A percentile compares a stretch with the other conserved stretches of the same genome.
Evolutionary conservation across 768 basidiomycete species (phyloP).

Genomic region (Tylopilus vinaceipallidus): DNA sequence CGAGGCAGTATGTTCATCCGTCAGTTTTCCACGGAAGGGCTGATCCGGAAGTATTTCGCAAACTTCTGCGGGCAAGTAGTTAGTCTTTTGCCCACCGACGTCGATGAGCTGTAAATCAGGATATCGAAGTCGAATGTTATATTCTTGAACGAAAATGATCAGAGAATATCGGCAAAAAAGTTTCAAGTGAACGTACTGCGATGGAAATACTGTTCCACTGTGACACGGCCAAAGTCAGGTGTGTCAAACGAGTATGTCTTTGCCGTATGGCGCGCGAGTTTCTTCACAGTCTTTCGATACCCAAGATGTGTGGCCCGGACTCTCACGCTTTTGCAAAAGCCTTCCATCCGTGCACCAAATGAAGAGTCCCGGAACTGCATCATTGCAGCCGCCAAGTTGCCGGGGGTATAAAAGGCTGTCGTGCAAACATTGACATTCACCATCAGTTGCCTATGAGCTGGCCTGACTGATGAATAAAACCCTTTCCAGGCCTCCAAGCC

Average conservation of each 20-base stretch:
- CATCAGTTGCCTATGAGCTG: constrained; percentile 45
- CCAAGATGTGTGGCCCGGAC: constrained; percentile 67
- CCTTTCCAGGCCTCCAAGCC: constrained; percentile 62
- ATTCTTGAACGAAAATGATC: constrained; percentile 36
- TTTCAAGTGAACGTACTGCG: constrained; percentile 36
- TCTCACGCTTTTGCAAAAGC: constrained; percentile 65
- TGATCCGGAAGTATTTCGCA: constrained; percentile 46
- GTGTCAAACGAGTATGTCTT: constrained; percentile 40
- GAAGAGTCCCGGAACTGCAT: constrained; percentile 43
- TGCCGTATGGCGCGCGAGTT: constrained; percentile 41
- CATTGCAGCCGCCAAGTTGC: constrained; percentile 45
- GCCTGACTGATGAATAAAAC: constrained; percentile 42
- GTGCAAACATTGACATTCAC: constrained; percentile 55
- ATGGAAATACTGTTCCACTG: constrained; percentile 47
- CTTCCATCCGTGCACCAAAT: constrained; percentile 57
- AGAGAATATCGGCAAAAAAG: neutral
- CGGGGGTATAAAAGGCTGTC: constrained; percentile 43
- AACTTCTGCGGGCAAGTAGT: constrained; percentile 46
- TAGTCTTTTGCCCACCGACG: constrained; percentile 44
- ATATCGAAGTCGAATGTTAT: constrained; percentile 36
- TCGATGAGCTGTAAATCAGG: constrained; percentile 47
- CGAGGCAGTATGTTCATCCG: constrained; percentile 48
- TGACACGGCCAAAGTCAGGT: constrained; percentile 40
- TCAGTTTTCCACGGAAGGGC: constrained; percentile 49
- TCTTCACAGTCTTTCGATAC: constrained; percentile 73